Evolutionary conservation across 208 protist species (phyloP), one percentile per base, ranked within the genome.

Genomic region (Trypanosoma scelopori): DNA sequence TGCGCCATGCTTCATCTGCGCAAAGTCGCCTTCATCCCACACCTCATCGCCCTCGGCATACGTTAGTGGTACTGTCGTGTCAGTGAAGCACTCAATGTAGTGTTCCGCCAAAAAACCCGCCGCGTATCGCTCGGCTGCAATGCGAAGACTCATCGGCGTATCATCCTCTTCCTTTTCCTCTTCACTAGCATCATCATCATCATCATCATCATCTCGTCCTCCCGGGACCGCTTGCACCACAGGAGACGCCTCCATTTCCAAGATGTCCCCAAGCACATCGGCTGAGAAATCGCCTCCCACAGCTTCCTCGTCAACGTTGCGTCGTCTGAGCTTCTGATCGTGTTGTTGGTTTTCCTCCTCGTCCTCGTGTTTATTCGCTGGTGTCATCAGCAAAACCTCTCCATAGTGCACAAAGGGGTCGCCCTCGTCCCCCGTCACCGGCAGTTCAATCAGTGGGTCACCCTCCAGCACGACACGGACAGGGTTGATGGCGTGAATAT

Each of bases 31-130:
- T 6, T 89, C 89, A 55, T 95, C 89, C 89, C 89, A 95, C 11
- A 95, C 86, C 25, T 92, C 89, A 51, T 95, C 86, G 11, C 87
- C 89, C 63, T 95, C 89, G 12, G 89, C 89, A 59, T 95, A 95
- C 35, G 78, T 84, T 35, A 95, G 73, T 23, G 62, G 68, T 16
- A 90, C 74, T 9, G 63, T 46, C 1, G 81, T 72, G 55, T 92
- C 71, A 25, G 66, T 64, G 32, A 92, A 61, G 47, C 81, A 78
- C 1, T 64, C 63, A 18, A 88, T 70, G 62, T 92, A 95, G 51
- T 92, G 71, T 46, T 91, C 84, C 1, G 86, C 64, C 28, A 87
- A 59, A 50, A 81, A 94, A 4, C 73, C 50, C 37, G 57, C 43
- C 5, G 57, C n/a, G 58, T 94, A 90, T 3, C 80, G 74, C 59